phyloP scores from a whole-genome alignment of 306 rosid species.

The Astragalus glycyphyllos region DNA sequence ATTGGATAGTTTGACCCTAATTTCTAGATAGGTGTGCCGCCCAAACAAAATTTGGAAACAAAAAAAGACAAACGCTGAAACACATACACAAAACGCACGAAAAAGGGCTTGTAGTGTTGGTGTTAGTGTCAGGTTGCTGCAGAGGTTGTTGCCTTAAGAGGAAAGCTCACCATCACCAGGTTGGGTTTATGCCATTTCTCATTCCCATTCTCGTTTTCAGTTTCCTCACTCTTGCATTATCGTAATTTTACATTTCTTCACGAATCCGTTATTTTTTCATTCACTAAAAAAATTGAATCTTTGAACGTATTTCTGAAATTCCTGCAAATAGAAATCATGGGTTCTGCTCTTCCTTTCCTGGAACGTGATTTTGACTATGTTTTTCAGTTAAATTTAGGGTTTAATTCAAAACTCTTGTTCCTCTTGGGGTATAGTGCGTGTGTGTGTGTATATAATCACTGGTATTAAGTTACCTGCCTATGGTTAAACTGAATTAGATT shows the following conservation, averaged over 20 bases:
- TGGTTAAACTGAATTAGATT: slow-evolving; percentile 23
- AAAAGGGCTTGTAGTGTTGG: not conserved
- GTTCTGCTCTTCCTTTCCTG: not conserved
- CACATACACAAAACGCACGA: not conserved
- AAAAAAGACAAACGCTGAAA: not conserved
- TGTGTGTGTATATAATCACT: no score
- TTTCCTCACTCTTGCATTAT: not conserved
- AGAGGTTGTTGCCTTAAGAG: not conserved
- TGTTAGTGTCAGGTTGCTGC: not conserved
- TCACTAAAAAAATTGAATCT: not conserved
- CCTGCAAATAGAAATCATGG: slow-evolving; percentile 2
- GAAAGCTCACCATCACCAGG: not conserved
- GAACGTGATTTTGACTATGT: not conserved
- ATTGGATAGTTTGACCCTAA: no score
- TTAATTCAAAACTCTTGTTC: not conserved
- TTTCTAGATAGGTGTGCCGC: no score
- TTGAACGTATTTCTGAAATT: slow-evolving; percentile 7
- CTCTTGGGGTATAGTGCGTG: not conserved
- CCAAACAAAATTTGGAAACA: no score
- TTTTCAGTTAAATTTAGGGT: not conserved
- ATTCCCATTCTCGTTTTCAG: not conserved
- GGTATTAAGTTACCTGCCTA: not conserved
- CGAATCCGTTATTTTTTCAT: not conserved
- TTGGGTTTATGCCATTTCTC: not conserved
- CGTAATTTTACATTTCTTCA: not conserved